phyloP scores from a whole-genome alignment of 768 basidiomycete genomes.

The Guyanaporus albipodus region DNA sequence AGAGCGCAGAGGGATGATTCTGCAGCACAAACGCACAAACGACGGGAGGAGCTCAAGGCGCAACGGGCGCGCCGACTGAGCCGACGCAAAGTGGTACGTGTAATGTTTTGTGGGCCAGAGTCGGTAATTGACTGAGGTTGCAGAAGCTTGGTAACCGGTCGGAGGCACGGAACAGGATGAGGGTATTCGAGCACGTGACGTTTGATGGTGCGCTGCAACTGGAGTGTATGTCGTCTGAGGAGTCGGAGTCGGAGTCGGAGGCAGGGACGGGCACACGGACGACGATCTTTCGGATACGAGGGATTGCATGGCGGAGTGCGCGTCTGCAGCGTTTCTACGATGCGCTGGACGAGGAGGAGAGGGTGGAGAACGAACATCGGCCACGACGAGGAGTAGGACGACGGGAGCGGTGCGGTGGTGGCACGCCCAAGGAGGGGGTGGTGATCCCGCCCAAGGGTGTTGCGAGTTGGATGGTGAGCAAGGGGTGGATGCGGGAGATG shows the following conservation, averaged over 20 bases:
- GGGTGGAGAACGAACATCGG: conserved; percentile 39
- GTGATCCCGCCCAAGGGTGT: conserved; percentile 61
- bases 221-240: conserved; percentile 81
- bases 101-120: neutral
- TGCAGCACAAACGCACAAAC: conserved; percentile 41
- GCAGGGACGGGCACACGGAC: conserved; percentile 25
- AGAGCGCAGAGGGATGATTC: conserved; percentile 51
- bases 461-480: conserved; percentile 74
- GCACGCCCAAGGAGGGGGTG: conserved; percentile 53
- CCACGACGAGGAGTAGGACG: conserved; percentile 59
- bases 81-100: conserved; percentile 60
- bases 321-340: conserved; percentile 59
- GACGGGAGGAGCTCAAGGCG: conserved; percentile 59
- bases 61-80: conserved; percentile 55
- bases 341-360: conserved; percentile 56
- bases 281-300: conserved; percentile 50
- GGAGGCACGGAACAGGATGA: conserved; percentile 51
- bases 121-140: neutral
- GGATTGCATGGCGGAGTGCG: conserved; percentile 63
- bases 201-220: conserved; percentile 70
- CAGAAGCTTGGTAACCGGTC: conserved; percentile 70
- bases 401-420: conserved; percentile 49
- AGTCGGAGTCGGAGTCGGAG: conserved; percentile 55
- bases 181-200: conserved; percentile 52
- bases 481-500: conserved; percentile 51